Conservation (phyloP, 805 yeast genomes). For the Cyberlindnera bimundalis region DNA sequence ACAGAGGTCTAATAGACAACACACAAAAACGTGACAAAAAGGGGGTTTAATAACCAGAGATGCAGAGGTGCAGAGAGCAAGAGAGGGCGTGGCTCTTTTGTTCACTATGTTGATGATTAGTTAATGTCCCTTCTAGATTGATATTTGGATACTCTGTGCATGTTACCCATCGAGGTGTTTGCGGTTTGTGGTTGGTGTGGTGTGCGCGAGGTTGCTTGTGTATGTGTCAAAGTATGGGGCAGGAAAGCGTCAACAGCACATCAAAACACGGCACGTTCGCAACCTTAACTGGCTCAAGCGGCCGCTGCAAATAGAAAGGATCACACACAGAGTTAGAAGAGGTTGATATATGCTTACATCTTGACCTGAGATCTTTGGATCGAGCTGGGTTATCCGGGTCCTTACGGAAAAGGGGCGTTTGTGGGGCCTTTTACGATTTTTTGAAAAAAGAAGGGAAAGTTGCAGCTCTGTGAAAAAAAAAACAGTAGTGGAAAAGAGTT, state of each 20-base stretch:
- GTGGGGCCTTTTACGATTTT: slow-evolving; percentile 4
- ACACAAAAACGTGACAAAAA: slow-evolving; percentile 8
- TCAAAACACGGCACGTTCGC: too few species aligned
- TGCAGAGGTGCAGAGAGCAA: slow-evolving; percentile 15
- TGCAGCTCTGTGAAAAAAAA: slow-evolving; percentile 12
- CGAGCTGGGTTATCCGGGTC: slow-evolving; percentile 3
- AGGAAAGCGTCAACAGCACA: too few species aligned
- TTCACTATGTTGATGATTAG: slow-evolving; percentile 9
- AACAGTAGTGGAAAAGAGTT: slow-evolving; percentile 6
- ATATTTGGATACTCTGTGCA: too few species aligned
- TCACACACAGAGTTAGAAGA: too few species aligned
- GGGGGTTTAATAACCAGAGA: slow-evolving; percentile 13
- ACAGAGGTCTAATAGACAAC: slow-evolving; percentile 3
- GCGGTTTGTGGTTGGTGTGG: too few species aligned
- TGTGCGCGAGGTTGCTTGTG: not conserved
- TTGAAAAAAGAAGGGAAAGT: slow-evolving; percentile 3
- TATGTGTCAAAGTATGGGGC: slow-evolving; percentile 10
- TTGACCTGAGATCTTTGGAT: slow-evolving; percentile 16
- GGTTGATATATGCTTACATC: slow-evolving; percentile 16
- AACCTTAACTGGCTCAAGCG: too few species aligned
- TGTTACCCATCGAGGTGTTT: too few species aligned
- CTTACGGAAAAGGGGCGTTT: slow-evolving; percentile 10
- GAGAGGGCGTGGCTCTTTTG: slow-evolving; percentile 11
- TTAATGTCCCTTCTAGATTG: too few species aligned
- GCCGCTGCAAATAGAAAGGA: too few species aligned